phyloP scores from a whole-genome alignment of 176 grass and related monocot genomes.

The Carex myosuroides region DNA sequence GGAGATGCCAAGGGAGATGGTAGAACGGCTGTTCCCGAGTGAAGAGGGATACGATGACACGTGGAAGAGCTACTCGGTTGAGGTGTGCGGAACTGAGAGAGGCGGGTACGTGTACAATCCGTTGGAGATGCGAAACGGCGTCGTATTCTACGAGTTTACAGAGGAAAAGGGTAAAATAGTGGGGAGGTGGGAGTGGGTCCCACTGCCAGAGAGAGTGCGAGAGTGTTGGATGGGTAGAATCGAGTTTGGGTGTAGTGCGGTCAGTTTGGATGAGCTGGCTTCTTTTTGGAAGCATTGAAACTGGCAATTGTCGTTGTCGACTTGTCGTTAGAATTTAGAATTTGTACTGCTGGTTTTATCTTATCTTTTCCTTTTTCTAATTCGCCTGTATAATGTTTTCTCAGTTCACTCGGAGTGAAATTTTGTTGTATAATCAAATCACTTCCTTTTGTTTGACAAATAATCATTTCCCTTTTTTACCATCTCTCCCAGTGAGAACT shows the following conservation, averaged over 20 bases:
- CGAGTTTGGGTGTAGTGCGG: conserved; percentile 52
- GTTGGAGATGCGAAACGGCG: conserved; percentile 43
- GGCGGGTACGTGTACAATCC: conserved; percentile 92
- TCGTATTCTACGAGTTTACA: conserved; percentile 51
- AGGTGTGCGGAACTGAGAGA: conserved; percentile 40
- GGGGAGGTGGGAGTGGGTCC: conserved; percentile 71
- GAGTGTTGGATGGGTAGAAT: conserved; percentile 29
- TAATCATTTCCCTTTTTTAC: no score
- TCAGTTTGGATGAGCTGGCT: conserved; percentile 38
- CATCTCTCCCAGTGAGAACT: no score
- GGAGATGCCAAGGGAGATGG: conserved; percentile 58
- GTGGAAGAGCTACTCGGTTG: conserved; percentile 29
- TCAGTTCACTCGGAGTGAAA: background rate
- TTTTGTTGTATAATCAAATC: background rate
- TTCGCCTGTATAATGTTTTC: background rate
- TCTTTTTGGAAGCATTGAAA: background rate
- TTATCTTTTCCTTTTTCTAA: background rate
- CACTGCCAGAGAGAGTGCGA: conserved; percentile 32
- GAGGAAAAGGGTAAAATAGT: background rate
- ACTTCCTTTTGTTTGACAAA: background rate
- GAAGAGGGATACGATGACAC: conserved; percentile 23
- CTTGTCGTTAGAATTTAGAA: background rate
- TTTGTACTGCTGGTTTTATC: background rate
- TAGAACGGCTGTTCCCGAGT: conserved; percentile 34
- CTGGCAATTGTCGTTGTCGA: background rate